Percentiles rank a stretch among this genome's conserved stretches.
Evolutionary conservation across 2,329 filamentous ascomycete species (phyloP).

Genomic region (Stagonosporopsis chrysanthemi): DNA sequence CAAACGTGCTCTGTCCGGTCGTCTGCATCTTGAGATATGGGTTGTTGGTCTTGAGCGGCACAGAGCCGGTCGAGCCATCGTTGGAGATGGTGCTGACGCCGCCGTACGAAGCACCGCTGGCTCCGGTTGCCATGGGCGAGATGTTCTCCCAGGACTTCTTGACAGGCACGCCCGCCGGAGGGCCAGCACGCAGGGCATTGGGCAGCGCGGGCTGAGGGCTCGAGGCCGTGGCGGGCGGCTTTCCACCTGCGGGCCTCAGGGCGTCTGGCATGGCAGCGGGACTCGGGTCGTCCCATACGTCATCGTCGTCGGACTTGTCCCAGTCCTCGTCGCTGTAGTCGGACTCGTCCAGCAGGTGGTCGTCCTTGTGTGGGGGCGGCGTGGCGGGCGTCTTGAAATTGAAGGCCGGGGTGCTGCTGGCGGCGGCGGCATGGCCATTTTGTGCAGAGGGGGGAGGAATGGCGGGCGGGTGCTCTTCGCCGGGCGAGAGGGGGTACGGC

Average conservation of each 20-base stretch:
- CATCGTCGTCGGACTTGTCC: conserved; percentile 46
- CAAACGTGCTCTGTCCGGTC: conserved; percentile 47
- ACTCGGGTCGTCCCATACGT: conserved; percentile 41
- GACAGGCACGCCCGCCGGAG: conserved; percentile 41
- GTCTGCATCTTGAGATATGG: conserved; percentile 53
- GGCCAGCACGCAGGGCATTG: conserved; percentile 42
- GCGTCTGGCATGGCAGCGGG: conserved; percentile 45
- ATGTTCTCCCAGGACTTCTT: conserved; percentile 41
- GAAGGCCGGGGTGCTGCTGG: conserved; percentile 50
- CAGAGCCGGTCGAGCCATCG: conserved; percentile 34
- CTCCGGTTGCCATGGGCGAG: conserved; percentile 40
- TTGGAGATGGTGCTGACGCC: conserved; percentile 42
- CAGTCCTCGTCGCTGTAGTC: conserved; percentile 49
- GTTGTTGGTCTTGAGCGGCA: conserved; percentile 53
- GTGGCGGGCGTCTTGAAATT: conserved; percentile 46
- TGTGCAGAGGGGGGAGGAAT: conserved; percentile 30
- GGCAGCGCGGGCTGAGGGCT: conserved; percentile 33
- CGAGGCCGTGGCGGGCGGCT: conserved; percentile 28
- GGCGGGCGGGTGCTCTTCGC: conserved; percentile 38
- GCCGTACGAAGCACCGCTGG: conserved; percentile 39
- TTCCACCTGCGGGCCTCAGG: conserved; percentile 46
- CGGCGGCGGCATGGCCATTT: conserved; percentile 44
- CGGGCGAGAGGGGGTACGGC: conserved; percentile 56
- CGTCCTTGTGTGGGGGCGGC: conserved; percentile 30
- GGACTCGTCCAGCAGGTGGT: conserved; percentile 33